Evolutionary conservation across 495 filamentous ascomycete species (phyloP).

Genomic region (Oleoguttula mirabilis): DNA sequence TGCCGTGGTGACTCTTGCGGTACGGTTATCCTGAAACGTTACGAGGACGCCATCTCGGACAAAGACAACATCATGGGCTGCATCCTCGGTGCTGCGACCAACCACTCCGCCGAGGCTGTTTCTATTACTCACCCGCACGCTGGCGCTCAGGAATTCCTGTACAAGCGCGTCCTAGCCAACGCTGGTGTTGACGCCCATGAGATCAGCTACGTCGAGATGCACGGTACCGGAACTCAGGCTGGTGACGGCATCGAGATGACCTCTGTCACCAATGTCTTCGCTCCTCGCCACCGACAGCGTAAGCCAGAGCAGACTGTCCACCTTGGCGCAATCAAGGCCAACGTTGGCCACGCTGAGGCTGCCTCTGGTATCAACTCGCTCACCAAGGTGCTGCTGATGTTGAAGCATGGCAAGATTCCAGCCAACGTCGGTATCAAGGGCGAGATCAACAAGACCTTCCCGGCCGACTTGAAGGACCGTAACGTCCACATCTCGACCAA

Average conservation of each 20-base stretch:
- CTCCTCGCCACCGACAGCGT: constrained; percentile 53
- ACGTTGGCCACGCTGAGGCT: constrained; percentile 82
- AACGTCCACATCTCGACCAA: constrained; percentile 59
- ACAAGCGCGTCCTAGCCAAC: constrained; percentile 33
- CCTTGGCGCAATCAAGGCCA: constrained; percentile 77
- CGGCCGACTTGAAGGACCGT: constrained; percentile 57
- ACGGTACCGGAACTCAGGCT: constrained; percentile 38
- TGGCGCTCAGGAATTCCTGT: constrained; percentile 36
- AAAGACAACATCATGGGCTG: constrained; percentile 39
- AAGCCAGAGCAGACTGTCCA: constrained; percentile 58
- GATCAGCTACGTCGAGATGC: constrained; percentile 43
- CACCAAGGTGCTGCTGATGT: constrained; percentile 78
- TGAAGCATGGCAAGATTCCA: constrained; percentile 70
- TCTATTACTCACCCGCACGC: constrained; percentile 39
- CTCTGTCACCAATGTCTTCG: constrained; percentile 57
- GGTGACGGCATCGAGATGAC: constrained; percentile 37
- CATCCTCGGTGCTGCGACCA: constrained; percentile 34
- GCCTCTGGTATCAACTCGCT: constrained; percentile 74
- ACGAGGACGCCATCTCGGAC: constrained; percentile 37
- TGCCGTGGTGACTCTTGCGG: constrained; percentile 37
- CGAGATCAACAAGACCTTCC: constrained; percentile 70
- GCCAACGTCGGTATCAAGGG: constrained; percentile 83
- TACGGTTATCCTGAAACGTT: constrained; percentile 38
- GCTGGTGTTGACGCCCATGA: constrained; percentile 38
- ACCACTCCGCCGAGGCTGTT: constrained; percentile 34